Conservation (phyloP, 2,329 filamentous ascomycete genomes). For the Emericellopsis atlantica region DNA sequence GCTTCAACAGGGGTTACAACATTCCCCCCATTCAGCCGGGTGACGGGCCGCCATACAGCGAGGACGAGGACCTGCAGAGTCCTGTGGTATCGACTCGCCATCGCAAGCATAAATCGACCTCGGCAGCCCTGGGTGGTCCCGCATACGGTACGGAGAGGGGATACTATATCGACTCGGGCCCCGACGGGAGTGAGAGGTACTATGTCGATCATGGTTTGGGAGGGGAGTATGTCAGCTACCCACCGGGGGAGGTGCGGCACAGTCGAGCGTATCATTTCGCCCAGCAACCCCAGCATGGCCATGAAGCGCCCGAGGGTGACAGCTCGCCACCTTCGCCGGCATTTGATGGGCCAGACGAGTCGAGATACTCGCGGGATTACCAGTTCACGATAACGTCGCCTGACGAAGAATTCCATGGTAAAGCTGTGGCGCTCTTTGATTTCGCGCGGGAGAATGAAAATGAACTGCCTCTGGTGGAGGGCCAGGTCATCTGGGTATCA, state of each 20-base stretch:
- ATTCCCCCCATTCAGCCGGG: conserved; percentile 73
- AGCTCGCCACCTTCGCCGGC: conserved; percentile 47
- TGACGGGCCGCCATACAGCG: conserved; percentile 85
- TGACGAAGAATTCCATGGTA: conserved; percentile 96
- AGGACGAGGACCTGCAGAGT: conserved; percentile 89
- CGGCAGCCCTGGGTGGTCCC: conserved; percentile 30
- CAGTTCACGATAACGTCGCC: conserved; percentile 91
- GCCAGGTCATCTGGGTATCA: conserved; percentile 91
- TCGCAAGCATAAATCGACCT: conserved; percentile 69
- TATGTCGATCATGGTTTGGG: conserved; percentile 59
- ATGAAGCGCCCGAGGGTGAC: conserved; percentile 39
- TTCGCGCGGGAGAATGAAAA: conserved; percentile 95
- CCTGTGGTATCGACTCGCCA: conserved; percentile 78
- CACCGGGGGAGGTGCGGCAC: conserved; percentile 48
- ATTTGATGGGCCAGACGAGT: conserved; percentile 51
- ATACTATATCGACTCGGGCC: conserved; percentile 53
- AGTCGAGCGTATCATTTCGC: conserved; percentile 31
- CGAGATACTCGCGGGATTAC: conserved; percentile 80
- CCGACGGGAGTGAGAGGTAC: conserved; percentile 62
- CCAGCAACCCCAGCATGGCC: conserved; percentile 31
- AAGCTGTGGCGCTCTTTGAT: conserved; percentile 88
- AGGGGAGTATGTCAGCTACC: conserved; percentile 72
- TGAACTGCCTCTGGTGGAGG: conserved; percentile 82
- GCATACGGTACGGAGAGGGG: conserved; percentile 49
- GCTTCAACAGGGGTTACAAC: conserved; percentile 52